Evolutionary conservation across 768 basidiomycete genomes (phyloP), one percentile per base, ranked within the genome.

Genomic region (Boletus edulis): DNA sequence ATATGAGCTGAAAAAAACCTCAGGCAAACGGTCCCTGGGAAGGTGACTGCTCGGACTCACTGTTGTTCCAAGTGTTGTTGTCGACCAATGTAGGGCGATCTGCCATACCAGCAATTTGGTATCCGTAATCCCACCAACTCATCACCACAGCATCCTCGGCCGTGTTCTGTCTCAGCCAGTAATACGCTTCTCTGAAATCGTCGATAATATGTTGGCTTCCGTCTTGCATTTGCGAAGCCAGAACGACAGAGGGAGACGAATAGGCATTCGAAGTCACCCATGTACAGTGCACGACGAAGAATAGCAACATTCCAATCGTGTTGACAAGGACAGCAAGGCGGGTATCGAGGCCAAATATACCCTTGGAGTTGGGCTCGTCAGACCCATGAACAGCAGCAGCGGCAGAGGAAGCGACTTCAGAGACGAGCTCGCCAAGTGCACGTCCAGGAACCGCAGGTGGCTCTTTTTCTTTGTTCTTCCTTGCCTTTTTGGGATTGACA

Each of bases 71-170:
- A 1, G 97, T 99, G 69, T 98, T 98, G 75, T 99, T 98, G 73
- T 99, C 96, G 18, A 98, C 96, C 61, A 98, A 75, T 1, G 96
- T 98, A 14, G 94, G 87, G 43, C 96, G 78, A 74, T 98, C 94
- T 22, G 97, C 95, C 91, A 98, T 97, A 39, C 97, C 97, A 39
- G 97, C 97, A 66, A 98, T 98, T 73, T 98, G 96, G 70, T 99
- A 98, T 29, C 96, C 97, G 62, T 98, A 99, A 75, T 98, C 97
- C 97, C 97, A 98, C 97, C 97, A 99, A 57, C 89, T 92, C 94
- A 96, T 95, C 24, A 98, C 87, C 32, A 98, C 95, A 6, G 94
- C 86, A 56, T 91, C 87, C 71, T 94, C 78, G 6, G 88, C 81
- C 3, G 97, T 99, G 75, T 98, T 99, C 75, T 95, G 89, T 49